Evolutionary conservation across 805 yeast species (phyloP), one percentile per base, ranked within the genome.

Genomic region (Pichia paraexigua): DNA sequence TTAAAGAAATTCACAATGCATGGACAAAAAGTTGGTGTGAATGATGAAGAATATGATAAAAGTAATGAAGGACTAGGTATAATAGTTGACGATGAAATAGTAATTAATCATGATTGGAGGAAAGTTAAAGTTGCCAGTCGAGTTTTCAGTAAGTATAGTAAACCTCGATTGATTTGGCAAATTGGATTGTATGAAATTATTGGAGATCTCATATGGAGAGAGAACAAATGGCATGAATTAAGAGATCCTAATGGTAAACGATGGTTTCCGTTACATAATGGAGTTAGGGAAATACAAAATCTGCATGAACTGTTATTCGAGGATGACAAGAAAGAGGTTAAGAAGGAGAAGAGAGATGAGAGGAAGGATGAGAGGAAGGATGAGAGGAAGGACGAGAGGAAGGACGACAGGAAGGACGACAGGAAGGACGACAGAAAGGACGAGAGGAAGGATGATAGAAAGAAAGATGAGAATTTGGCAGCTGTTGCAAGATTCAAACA

Each of bases 41-140:
- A 12, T 9, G 7, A 7, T 35, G n/a, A 30, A 30, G 39, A n/a
- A 35, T 22, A 15, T 22, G 20, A 15, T 13, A 65, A 74, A 1
- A 64, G 17, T 30, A 12, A 5, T 12, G 35, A 30, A 30, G 35
- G 35, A 2, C 13, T 30, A 13, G 39, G 39, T 17, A 35, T 35
- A 17, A 17, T n/a, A 28, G 73, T 76, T 50, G 71, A 76, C 10
- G 63, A 41, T 13, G 21, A 45, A 21, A 4, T 37, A 2, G 9
- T 37, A 15, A 27, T 20, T 35, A 35, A 46, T 11, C 50, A 45
- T 11, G 53, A 46, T 11, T 51, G 59, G 51, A 49, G 50, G 37
- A 54, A 52, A 22, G 55, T 82, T 7, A 86, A 87, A 15, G 65
- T 79, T n/a, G 82, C 89, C 2, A 82, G 87, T 8, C 76, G 80